Evolutionary conservation across 139 green algal species (phyloP).

Genomic region (Astrephomene gubernaculifera): DNA sequence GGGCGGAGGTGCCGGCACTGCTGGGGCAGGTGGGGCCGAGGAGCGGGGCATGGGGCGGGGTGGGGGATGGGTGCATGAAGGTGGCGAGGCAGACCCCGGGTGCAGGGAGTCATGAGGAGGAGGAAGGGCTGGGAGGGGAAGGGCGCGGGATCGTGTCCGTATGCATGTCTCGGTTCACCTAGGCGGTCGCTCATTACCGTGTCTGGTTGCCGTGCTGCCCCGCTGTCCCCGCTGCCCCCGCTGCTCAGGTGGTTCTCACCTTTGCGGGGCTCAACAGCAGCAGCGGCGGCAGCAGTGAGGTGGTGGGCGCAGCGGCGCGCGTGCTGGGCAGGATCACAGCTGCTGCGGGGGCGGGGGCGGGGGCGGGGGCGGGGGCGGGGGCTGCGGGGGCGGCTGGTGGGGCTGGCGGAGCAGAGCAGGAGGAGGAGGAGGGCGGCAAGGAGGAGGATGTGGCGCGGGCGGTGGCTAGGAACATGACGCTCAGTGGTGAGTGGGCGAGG

Average conservation of each 20-base stretch:
- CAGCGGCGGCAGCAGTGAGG: neutral
- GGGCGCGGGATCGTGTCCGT: too few species aligned
- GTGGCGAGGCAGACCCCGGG: neutral
- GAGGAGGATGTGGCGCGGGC: neutral
- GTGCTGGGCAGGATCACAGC: neutral
- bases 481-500: neutral
- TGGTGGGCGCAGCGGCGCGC: neutral
- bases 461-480: neutral
- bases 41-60: too few species aligned
- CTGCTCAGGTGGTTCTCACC: neutral
- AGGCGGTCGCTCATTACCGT: neutral
- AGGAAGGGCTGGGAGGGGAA: neutral
- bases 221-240: neutral
- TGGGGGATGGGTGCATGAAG: neutral
- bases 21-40: slow-evolving; percentile 10
- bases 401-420: neutral
- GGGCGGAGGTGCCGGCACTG: neutral
- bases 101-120: neutral
- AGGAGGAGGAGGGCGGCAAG: neutral
- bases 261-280: neutral
- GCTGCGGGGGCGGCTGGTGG: neutral
- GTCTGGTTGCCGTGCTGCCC: too few species aligned
- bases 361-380: neutral
- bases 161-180: neutral
- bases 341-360: neutral